Conservation (phyloP, 768 basidiomycete species). For the Paxillus rubicundulus region DNA sequence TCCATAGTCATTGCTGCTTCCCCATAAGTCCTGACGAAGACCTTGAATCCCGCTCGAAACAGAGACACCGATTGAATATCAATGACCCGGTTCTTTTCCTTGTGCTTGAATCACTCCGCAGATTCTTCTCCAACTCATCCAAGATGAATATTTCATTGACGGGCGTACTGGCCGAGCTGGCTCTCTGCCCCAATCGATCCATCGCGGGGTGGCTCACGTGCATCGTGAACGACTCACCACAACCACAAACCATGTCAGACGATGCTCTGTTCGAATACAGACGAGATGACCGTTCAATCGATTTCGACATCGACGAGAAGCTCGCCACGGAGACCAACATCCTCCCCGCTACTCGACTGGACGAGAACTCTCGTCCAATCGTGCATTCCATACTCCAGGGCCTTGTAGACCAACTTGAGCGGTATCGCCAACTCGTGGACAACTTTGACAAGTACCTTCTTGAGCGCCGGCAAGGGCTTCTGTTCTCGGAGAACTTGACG, state of each 20-base stretch:
- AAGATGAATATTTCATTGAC: constrained; percentile 89
- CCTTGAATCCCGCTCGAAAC: constrained; percentile 36
- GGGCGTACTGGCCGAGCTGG: constrained; percentile 74
- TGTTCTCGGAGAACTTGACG: constrained; percentile 89
- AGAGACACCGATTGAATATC: constrained; percentile 75
- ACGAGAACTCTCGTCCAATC: constrained; percentile 73
- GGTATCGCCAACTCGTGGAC: constrained; percentile 70
- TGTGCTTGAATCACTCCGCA: constrained; percentile 66
- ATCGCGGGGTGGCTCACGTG: constrained; percentile 89
- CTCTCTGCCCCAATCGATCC: constrained; percentile 82
- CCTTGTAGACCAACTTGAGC: constrained; percentile 77
- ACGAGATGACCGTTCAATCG: constrained; percentile 79
- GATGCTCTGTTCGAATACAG: constrained; percentile 39
- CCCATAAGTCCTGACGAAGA: constrained; percentile 43
- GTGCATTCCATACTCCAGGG: constrained; percentile 79
- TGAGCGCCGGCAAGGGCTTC: constrained; percentile 83
- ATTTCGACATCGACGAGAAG: constrained; percentile 68
- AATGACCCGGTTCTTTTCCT: constrained; percentile 73
- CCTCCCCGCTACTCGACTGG: constrained; percentile 65
- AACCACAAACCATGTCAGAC: constrained; percentile 7
- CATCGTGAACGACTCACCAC: constrained; percentile 41
- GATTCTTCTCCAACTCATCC: constrained; percentile 83
- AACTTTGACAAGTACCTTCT: constrained; percentile 81
- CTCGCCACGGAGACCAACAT: constrained; percentile 54
- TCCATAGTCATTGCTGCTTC: constrained; percentile 65